Evolutionary conservation across 2,329 filamentous ascomycete genomes (phyloP).

Genomic region (Malbranchea cinnamomea): DNA sequence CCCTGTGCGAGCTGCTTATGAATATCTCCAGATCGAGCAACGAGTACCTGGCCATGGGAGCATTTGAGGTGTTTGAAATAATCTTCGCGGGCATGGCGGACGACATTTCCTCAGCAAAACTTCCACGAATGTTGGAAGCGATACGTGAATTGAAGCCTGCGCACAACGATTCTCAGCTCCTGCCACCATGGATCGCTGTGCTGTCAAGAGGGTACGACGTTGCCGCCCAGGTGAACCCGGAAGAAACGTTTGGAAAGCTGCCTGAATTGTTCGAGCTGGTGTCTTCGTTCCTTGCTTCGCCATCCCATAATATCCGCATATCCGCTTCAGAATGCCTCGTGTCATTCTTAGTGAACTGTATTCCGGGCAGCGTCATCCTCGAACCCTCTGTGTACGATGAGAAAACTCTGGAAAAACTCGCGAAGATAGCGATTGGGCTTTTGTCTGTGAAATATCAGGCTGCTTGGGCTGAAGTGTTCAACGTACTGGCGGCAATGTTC

Average conservation of each 20-base stretch:
- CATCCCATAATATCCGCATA: slow-evolving; percentile 82
- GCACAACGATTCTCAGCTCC: slow-evolving; percentile 81
- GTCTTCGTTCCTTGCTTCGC: slow-evolving; percentile 65
- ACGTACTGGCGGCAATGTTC: slow-evolving; percentile 73
- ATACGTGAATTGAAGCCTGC: slow-evolving; percentile 85
- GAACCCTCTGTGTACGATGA: slow-evolving; percentile 89
- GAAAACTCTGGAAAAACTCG: slow-evolving; percentile 70
- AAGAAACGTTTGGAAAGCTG: slow-evolving; percentile 82
- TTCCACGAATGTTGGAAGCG: slow-evolving; percentile 76
- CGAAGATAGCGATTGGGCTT: slow-evolving; percentile 53
- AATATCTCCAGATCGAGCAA: slow-evolving; percentile 81
- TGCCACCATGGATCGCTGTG: slow-evolving; percentile 94
- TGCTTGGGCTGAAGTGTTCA: slow-evolving; percentile 91
- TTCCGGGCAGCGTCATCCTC: slow-evolving; percentile 67
- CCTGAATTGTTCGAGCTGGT: slow-evolving; percentile 73
- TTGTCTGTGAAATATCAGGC: slow-evolving; percentile 84
- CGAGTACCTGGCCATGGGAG: slow-evolving; percentile 89
- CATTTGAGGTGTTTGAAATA: slow-evolving; percentile 94
- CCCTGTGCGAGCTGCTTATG: slow-evolving; percentile 75
- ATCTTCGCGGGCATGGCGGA: slow-evolving; percentile 87
- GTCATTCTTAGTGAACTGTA: slow-evolving; percentile 80
- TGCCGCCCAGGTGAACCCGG: slow-evolving; percentile 70
- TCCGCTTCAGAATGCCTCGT: slow-evolving; percentile 91
- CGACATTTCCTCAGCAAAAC: slow-evolving; percentile 74
- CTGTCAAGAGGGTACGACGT: slow-evolving; percentile 90